Conservation (phyloP, 164 flowering plant genomes). For the Aristolochia californica region DNA sequence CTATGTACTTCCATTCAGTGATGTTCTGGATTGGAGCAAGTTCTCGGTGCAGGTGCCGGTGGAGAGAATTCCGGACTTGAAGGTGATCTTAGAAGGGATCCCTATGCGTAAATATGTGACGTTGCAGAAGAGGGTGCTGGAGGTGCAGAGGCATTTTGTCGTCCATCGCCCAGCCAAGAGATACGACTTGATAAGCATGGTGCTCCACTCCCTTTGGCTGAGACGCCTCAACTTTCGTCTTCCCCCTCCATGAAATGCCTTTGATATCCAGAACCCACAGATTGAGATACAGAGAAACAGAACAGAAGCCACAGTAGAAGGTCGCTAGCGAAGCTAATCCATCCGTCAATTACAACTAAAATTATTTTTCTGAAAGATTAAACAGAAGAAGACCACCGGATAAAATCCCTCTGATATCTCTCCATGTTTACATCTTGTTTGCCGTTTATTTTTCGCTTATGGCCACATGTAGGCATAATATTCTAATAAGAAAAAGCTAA, state of each 20-base stretch:
- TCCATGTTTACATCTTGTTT: no score
- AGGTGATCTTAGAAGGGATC: constrained; percentile 36
- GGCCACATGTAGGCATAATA: no score
- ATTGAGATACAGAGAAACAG: no score
- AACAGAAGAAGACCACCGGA: no score
- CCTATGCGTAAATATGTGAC: constrained; percentile 23
- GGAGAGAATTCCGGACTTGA: constrained; percentile 42
- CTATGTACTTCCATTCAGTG: constrained; percentile 67
- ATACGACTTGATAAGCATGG: constrained; percentile 3
- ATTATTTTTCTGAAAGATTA: no score
- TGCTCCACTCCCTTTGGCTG: constrained; percentile 8
- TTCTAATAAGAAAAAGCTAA: no score
- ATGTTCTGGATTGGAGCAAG: constrained; percentile 55
- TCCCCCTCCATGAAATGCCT: neutral
- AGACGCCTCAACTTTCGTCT: constrained; percentile 4
- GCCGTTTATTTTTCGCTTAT: no score
- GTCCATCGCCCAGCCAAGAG: constrained; percentile 6
- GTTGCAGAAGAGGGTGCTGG: constrained; percentile 3
- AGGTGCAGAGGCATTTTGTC: constrained; percentile 6
- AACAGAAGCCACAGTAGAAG: no score
- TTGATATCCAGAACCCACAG: no score
- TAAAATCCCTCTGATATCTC: no score
- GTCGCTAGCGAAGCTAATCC: no score
- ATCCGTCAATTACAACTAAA: no score
- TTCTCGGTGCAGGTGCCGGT: constrained; percentile 47